Base-by-base conservation (phyloP, 2,329 filamentous ascomycete species). In the Dactylellina leptospora region DNA sequence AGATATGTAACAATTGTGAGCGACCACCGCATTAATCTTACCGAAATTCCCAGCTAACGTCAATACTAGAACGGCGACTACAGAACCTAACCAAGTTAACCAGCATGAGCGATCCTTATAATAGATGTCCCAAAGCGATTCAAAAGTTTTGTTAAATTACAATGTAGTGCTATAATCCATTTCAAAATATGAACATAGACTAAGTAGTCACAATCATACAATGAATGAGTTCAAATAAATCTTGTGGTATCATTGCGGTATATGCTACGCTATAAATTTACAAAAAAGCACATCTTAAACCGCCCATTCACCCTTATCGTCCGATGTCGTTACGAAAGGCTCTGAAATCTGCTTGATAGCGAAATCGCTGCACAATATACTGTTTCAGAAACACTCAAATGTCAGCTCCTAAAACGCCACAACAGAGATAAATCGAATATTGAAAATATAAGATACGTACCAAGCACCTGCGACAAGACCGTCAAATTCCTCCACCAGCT, bases 301-400 rank as follows among this genome's bases (percentile, higher is more conserved):
- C 55, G 86, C 88, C 95, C 95, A 99, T 77, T 96, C 92, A 62
- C 88, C 86, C 74, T 83, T 82, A 78, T 93, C 85, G 77, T 97
- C 93, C 20, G 85, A 84, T 3, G 84, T 82, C 33, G 85, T 86
- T 63, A 97, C 86, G 78, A 99, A 97, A 0, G 95, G 93, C 81
- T 96, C 92, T 77, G 97, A 92, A 68, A 99, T 91, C 77, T 90
- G 86, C 82, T 93, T 96, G 78, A 99, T 96, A 1, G 93, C 95
- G 81, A 96, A 87, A 75, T 99, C 95, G 78, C 92, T 93, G 80
- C 95, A 99, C 18, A 99, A 82, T 60, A 97, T 92, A 83, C 93
- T 95, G 76, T 18, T 78, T 74, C 79, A 77, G 58, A 25, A 30
- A 54, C 38, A 33, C 28, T 13, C 42, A 18, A 13, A 66, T n/a